Evolutionary conservation across 345 rosid genomes (phyloP).

Genomic region (Dipteronia dyeriana): DNA sequence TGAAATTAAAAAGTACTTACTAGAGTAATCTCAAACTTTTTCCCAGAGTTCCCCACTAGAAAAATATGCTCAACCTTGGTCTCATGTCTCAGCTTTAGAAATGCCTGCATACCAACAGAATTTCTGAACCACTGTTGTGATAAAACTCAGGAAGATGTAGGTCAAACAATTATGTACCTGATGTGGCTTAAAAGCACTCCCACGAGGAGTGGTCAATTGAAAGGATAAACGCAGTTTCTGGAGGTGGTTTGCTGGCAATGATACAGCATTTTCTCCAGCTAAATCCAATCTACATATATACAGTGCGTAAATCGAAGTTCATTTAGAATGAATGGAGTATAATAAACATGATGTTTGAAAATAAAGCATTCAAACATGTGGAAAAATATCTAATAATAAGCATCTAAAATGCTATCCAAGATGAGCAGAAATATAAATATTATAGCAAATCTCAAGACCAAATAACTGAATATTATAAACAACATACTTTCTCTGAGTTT

Average conservation of each 20-base stretch:
- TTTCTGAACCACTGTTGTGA: constrained; percentile 26
- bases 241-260: constrained; percentile 92
- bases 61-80: constrained; percentile 81
- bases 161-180: constrained; percentile 56
- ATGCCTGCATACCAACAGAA: constrained; percentile 62
- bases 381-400: background rate
- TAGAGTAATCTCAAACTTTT: constrained; percentile 73
- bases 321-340: constrained; percentile 3
- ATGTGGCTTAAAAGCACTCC: constrained; percentile 80
- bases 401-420: background rate
- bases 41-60: constrained; percentile 72
- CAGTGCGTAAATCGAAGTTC: background rate
- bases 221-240: constrained; percentile 86
- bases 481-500: constrained; percentile 70
- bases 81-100: constrained; percentile 88
- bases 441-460: background rate
- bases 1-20: constrained; percentile 47
- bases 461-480: background rate
- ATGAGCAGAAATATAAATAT: background rate
- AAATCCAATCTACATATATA: constrained; percentile 64
- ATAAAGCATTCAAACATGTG: background rate
- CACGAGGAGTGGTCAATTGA: constrained; percentile 65
- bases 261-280: constrained; percentile 51
- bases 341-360: background rate
- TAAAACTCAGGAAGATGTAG: constrained; percentile 4